Evolutionary conservation across 768 basidiomycete genomes (phyloP), one percentile per base, ranked within the genome.

Genomic region (Boletus sp.): DNA sequence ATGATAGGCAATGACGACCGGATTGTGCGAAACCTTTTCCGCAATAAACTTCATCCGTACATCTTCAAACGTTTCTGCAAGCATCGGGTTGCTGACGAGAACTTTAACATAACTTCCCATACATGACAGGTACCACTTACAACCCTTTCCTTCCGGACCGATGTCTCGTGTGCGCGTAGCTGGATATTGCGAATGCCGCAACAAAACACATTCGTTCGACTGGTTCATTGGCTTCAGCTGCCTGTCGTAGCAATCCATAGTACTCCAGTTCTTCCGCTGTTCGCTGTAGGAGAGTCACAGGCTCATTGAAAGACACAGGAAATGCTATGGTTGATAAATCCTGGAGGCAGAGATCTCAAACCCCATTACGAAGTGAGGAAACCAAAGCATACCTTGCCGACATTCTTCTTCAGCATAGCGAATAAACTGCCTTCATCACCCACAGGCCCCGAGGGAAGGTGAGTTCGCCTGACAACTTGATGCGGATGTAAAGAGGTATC

Each of bases 291-390:
- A 95, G 77, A 0, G 89, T 90, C 36, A 95, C 71, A 32, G 92
- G 92, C 64, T 95, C 92, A 62, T 95, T 95, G 75, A 94, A 95
- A 2, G 87, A 83, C 3, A 94, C 90, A n/a, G 92, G 92, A 57
- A 94, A 84, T 2, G 88, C 78, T 30, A 94, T 87, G 35, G 87
- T 86, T 14, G 90, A 87, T 9, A 93, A 75, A 70, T 94, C 92
- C 91, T 93, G 55, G 9, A 42, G 41, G 37, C 10, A 48, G 35
- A 49, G 11, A 59, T 56, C 33, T 47, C 5, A 35, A 42, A 46
- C 17, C 20, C 24, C 12, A 47, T 46, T 41, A 45, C 24, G 6
- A 55, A 24, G 12, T 36, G 29, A 53, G 50, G 32, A 36, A 51
- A 28, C 20, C 52, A 54, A 12, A 33, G 54, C 70, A 18, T 50